A percentile compares a stretch with the other conserved stretches of the same genome.
Evolutionary conservation across 306 rosid species (phyloP).

Genomic region (Carpinus viminea): DNA sequence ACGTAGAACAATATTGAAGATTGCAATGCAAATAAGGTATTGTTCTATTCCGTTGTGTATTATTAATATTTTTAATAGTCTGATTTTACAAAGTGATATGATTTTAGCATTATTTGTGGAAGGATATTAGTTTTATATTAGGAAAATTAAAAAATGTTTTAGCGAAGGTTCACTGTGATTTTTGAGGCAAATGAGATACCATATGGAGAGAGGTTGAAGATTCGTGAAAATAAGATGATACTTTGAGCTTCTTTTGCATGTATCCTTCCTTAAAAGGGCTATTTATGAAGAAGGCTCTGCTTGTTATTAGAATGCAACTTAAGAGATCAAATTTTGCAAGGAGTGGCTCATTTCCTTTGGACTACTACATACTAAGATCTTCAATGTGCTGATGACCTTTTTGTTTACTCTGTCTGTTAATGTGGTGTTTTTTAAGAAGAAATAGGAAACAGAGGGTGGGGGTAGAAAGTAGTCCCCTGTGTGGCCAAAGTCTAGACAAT

Average conservation of each 20-base stretch:
- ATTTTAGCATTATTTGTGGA: neutral
- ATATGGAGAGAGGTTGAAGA: neutral
- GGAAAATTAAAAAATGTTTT: neutral
- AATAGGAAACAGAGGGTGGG: neutral
- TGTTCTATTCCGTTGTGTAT: too few species aligned
- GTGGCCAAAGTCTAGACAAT: neutral
- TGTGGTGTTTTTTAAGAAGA: neutral
- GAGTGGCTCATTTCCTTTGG: neutral
- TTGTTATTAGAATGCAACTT: neutral
- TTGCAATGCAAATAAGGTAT: too few species aligned
- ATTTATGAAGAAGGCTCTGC: neutral
- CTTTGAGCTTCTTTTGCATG: neutral
- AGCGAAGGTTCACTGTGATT: neutral
- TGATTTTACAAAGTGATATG: neutral
- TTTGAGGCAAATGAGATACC: neutral
- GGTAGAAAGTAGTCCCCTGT: neutral
- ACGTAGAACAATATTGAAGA: too few species aligned
- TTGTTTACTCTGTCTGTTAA: neutral
- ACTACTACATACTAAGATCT: neutral
- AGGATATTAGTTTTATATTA: neutral
- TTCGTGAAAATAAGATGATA: neutral
- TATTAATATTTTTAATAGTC: too few species aligned
- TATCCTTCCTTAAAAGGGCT: neutral
- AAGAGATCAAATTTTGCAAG: neutral
- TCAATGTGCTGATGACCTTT: neutral